A percentile compares a stretch with the other conserved stretches of the same genome.
These are phyloP conservation scores for Penicillium sp. DNA, from an alignment of 2,329 filamentous ascomycete species.

Conservation along the genomic window DNA sequence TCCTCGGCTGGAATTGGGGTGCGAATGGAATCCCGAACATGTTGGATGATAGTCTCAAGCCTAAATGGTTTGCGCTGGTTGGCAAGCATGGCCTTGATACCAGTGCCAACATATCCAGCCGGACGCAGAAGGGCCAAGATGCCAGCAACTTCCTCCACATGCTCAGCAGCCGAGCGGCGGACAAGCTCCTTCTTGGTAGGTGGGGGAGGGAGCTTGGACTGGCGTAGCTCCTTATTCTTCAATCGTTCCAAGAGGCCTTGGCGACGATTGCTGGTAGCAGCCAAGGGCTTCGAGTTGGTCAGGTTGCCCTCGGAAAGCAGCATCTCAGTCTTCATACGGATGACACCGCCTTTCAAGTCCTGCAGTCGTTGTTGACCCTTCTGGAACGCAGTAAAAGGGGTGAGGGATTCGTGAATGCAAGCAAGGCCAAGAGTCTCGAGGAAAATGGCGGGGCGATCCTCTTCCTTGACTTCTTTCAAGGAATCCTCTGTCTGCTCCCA, in stretches of 20 bases:
- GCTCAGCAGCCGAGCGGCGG: conserved; percentile 65
- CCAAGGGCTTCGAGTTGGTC: conserved; percentile 25
- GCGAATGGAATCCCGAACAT: conserved; percentile 66
- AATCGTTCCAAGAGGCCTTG: conserved; percentile 75
- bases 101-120: conserved; percentile 32
- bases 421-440: conserved; percentile 33
- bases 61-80: conserved; percentile 64
- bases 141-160: conserved; percentile 66
- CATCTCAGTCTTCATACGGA: conserved; percentile 38
- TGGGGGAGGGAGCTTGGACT: conserved; percentile 47
- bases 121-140: conserved; percentile 64
- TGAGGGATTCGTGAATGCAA: conserved; percentile 39
- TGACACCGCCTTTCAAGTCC: conserved; percentile 41
- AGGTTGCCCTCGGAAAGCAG: conserved; percentile 23
- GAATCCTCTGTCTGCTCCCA: conserved; percentile 39
- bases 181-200: conserved; percentile 58
- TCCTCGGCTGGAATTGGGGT: conserved; percentile 52
- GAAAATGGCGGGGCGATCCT: conserved; percentile 36
- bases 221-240: conserved; percentile 63
- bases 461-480: conserved; percentile 31
- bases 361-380: conserved; percentile 44
- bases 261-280: conserved; percentile 34
- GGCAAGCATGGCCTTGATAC: conserved; percentile 29
- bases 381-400: conserved; percentile 34
- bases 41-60: conserved; percentile 62